Evolutionary conservation across 805 yeast genomes (phyloP), one percentile per base, ranked within the genome.

Genomic region (Diddensiella caesifluorescens): DNA sequence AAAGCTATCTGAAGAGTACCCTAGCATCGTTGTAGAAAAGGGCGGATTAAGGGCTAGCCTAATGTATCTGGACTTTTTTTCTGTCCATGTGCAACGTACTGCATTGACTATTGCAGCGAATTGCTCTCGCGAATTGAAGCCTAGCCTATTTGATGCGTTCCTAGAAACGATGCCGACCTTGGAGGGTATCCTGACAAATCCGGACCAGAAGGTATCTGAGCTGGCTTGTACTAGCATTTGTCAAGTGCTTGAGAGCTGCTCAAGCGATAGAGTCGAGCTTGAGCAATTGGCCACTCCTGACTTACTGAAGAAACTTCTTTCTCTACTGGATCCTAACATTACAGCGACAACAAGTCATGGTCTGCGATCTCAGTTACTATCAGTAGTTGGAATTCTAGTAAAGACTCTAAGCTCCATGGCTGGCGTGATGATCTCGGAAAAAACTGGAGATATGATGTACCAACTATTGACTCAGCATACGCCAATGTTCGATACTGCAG

Each of bases 21-120:
- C 69, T 3, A 38, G 41, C 12, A 41, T 49, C 5, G 53, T 65
- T 4, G 51, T 86, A 29, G 59, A 68, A 16, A 73, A 76, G 42
- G 80, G 82, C 28, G 81, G 88, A 5, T 59, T 89, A 5, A 62
- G 69, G 4, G 75, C 84, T 0, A 80, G 85, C 47, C 61, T 92
- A 34, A 76, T 75, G 53, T 85, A 78, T 54, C 67, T 89, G 46
- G 97, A 92, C 58, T 90, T 90, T 56, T 83, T 90, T 60, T 84
- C 96, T 1, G 72, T 79, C 16, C 95, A 86, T 63, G 84, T 95
- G 0, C 97, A 90, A 60, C 68, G 94, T 41, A 83, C 87, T 49
- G 86, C 94, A 12, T 63, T 88, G 26, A 64, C 70, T 0, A 82
- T 51, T 36, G 50, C 53, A 34, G 49, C 62, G 35, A 44, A 47